phyloP scores from a whole-genome alignment of 768 basidiomycete species.

The Russula dissimulans region DNA sequence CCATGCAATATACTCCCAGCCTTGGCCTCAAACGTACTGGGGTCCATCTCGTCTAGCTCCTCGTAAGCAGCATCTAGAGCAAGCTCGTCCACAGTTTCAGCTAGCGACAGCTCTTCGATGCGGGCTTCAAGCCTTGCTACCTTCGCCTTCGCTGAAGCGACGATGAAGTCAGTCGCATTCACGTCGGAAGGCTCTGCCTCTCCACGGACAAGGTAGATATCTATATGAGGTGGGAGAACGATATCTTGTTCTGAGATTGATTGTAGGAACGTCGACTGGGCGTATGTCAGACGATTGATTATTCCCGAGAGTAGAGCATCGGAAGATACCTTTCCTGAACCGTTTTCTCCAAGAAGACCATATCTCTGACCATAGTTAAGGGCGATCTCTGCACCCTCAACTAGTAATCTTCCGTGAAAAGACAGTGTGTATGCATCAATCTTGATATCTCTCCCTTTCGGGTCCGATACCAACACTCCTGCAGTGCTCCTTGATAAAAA shows the following conservation, averaged over 20 bases:
- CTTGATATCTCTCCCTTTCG: constrained; percentile 92
- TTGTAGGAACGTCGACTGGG: constrained; percentile 88
- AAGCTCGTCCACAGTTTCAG: constrained; percentile 80
- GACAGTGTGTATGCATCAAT: constrained; percentile 93
- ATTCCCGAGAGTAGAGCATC: constrained; percentile 2
- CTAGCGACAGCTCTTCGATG: constrained; percentile 88
- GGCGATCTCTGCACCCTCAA: constrained; percentile 61
- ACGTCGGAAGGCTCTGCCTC: constrained; percentile 93
- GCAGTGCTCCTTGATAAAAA: constrained; percentile 61
- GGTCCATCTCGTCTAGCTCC: constrained; percentile 95
- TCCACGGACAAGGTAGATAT: constrained; percentile 94
- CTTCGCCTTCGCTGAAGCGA: constrained; percentile 85
- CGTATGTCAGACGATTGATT: neutral
- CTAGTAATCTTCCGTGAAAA: constrained; percentile 87
- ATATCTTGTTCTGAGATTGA: constrained; percentile 95
- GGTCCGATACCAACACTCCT: constrained; percentile 89
- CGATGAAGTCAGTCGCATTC: constrained; percentile 96
- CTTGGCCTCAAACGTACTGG: constrained; percentile 90
- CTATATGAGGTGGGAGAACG: constrained; percentile 88
- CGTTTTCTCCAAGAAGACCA: constrained; percentile 94
- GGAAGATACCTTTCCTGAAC: constrained; percentile 84
- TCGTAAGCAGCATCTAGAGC: constrained; percentile 88
- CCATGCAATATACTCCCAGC: constrained; percentile 95
- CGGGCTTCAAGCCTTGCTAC: constrained; percentile 87
- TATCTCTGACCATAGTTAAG: constrained; percentile 91